Base-by-base conservation (phyloP, 352 stramenopile genomes). In the Pythium insidiosum region DNA sequence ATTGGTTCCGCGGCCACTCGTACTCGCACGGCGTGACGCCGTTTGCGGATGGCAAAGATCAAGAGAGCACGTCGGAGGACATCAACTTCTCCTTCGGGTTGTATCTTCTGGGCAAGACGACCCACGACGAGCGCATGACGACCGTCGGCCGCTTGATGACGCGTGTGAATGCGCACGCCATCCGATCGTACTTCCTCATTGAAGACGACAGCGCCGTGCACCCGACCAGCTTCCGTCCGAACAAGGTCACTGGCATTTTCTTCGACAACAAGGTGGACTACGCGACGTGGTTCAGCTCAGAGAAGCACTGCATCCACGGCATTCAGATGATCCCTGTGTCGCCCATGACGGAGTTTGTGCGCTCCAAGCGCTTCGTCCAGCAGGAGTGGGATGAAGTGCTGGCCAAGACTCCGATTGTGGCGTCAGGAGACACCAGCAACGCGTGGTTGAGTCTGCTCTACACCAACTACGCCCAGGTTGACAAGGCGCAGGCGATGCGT, bases 201-300 rank as follows among this genome's bases (percentile, higher is more conserved):
- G 63, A 77, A 34, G 68, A 43, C 43, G 37, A 50, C 1, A 88
- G 73, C 47, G 64, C 40, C 9, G 67, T 84, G 29, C 73, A 88
- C 40, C 73, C 73, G 1, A 38, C 43, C 12, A 52, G 31, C 15
- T 68, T 76, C 41, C 56, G 64, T 0, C 36, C 61, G 2, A 68
- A 68, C 38, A 85, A 83, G 54, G 73, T 72, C 7, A 47, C 71
- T 1, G 76, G 76, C 13, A 89, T 87, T 37, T 61, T 83, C 29
- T 89, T 89, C 29, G 73, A 87, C 52, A 89, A 89, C 57, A 89
- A 89, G 47, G 62, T 68, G 9, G 74, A 89, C 60, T 89, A 89
- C 46, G 61, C 76, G 15, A 89, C 71, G 47, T 87, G 76, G 76
- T 87, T 87, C 61, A 81, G 61, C 26, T 52, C 50, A 3, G 68